phyloP scores from a whole-genome alignment of 345 rosid genomes.

The Hibiscus mutabilis region DNA sequence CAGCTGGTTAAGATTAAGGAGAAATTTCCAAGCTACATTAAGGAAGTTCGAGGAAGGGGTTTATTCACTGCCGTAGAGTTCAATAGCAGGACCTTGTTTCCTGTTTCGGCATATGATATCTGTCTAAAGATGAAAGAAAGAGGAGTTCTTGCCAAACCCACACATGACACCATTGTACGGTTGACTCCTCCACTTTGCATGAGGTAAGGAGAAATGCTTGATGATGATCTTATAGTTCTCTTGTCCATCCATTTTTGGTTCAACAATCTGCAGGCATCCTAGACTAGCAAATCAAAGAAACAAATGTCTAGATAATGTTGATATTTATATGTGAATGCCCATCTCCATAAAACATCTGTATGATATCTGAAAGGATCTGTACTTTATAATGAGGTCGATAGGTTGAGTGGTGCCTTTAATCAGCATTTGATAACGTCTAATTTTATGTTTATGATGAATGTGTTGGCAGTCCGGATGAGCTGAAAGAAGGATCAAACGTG shows the following conservation, averaged over 20 bases:
- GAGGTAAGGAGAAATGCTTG: conserved; percentile 38
- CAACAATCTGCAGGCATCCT: neutral
- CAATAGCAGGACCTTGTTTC: conserved; percentile 40
- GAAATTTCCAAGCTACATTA: conserved; percentile 57
- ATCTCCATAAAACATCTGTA: neutral
- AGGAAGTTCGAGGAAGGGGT: conserved; percentile 93
- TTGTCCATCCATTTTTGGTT: conserved; percentile 15
- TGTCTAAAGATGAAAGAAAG: conserved; percentile 89
- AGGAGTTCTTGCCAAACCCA: conserved; percentile 95
- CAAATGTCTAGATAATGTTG: neutral
- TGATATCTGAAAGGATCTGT: neutral
- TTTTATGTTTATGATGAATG: neutral
- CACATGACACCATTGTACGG: conserved; percentile 82
- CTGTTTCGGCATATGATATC: conserved; percentile 82
- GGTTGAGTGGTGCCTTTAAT: neutral
- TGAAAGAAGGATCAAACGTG: conserved; percentile 58
- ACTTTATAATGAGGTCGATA: neutral
- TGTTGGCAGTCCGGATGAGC: conserved; percentile 62
- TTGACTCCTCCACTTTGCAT: conserved; percentile 91
- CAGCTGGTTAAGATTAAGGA: conserved; percentile 52
- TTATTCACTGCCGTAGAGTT: conserved; percentile 75
- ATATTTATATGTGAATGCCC: neutral
- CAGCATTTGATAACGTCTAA: neutral
- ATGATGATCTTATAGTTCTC: neutral
- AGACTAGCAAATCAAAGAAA: neutral